Conservation (phyloP, 257 asterid species). For the Solanum pennellii region DNA sequence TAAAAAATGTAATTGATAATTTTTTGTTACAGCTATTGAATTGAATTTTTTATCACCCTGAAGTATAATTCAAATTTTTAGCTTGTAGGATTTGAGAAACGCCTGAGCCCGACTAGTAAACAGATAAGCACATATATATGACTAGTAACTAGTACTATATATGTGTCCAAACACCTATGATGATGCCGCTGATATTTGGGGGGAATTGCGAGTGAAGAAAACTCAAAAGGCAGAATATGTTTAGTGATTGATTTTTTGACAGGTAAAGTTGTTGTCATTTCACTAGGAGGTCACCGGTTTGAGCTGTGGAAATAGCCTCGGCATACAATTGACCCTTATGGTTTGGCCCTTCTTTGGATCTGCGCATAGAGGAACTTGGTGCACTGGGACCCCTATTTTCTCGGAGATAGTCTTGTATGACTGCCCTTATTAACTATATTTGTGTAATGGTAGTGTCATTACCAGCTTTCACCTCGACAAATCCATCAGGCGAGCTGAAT, state of each 20-base stretch:
- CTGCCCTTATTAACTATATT: background rate
- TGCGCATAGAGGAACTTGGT: background rate
- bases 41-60: background rate
- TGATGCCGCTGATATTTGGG: background rate
- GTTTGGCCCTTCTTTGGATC: background rate
- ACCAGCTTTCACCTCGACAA: background rate
- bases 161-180: background rate
- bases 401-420: background rate
- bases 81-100: background rate
- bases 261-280: background rate
- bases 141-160: background rate
- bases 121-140: background rate
- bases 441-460: background rate
- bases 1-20: background rate
- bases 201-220: background rate
- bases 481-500: background rate
- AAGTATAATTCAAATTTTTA: background rate
- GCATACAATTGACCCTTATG: background rate
- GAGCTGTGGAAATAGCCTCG: background rate
- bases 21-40: background rate
- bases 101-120: background rate
- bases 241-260: background rate
- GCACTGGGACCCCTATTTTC: background rate
- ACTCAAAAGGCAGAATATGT: background rate
- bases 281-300: fast-evolving